Percentiles rank a stretch among this genome's conserved stretches.
Evolutionary conservation across 495 filamentous ascomycete genomes (phyloP).

Genomic region (Neurospora terricola): DNA sequence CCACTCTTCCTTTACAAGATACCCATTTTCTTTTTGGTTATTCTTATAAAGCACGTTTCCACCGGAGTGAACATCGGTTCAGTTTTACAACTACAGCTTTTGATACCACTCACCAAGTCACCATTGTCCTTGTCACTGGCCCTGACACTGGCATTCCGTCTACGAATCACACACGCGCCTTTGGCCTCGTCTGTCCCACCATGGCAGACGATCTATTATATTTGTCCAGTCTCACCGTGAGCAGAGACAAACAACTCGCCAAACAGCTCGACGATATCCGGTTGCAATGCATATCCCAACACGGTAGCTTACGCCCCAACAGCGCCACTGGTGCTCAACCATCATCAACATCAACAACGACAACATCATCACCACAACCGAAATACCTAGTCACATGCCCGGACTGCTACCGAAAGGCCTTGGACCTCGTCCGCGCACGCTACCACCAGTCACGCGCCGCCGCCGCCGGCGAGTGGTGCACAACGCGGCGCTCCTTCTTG

Average conservation of each 20-base stretch:
- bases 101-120: not conserved
- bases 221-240: conserved; percentile 9
- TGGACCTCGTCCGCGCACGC: conserved; percentile 26
- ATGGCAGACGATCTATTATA: not conserved
- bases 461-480: conserved; percentile 31
- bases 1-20: not conserved
- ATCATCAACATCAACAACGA: not conserved
- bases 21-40: not conserved
- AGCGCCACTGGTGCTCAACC: not conserved
- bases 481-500: conserved; percentile 27
- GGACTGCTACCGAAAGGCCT: conserved; percentile 27
- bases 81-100: not conserved
- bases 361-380: not conserved
- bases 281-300: conserved; percentile 15
- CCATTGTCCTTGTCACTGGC: not conserved
- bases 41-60: not conserved
- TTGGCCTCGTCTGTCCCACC: not conserved
- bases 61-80: not conserved
- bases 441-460: conserved; percentile 18
- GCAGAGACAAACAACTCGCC: conserved; percentile 10
- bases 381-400: conserved; percentile 24
- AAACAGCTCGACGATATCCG: conserved; percentile 6
- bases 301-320: conserved; percentile 2
- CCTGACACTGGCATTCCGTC: not conserved
- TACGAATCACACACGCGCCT: not conserved